Conservation (phyloP, 805 yeast genomes). For the Cyberlindnera maritima region DNA sequence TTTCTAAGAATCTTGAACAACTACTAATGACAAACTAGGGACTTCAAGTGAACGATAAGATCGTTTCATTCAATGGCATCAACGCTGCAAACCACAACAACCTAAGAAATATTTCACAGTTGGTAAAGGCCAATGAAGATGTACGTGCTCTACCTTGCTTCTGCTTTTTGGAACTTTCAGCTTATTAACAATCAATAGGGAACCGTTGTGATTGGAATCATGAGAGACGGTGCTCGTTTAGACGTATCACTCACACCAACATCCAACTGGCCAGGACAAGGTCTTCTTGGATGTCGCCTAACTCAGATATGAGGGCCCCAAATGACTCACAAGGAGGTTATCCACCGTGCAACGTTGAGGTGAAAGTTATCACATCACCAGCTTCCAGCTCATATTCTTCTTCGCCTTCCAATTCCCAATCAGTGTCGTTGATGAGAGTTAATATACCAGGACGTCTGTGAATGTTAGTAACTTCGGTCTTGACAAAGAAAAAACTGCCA, state of each 20-base stretch:
- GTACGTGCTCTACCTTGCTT: constrained; percentile 20
- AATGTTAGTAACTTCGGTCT: neutral
- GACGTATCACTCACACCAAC: constrained; percentile 11
- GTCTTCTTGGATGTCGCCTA: constrained; percentile 22
- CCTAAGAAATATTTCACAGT: constrained; percentile 41
- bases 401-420: constrained; percentile 94
- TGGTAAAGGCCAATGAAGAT: constrained; percentile 41
- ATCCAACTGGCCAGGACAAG: constrained; percentile 31
- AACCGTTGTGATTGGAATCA: neutral
- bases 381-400: constrained; percentile 74
- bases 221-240: constrained; percentile 4
- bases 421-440: constrained; percentile 89
- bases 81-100: constrained; percentile 55
- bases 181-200: neutral
- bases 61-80: constrained; percentile 44
- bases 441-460: constrained; percentile 84
- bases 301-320: constrained; percentile 15
- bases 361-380: constrained; percentile 79
- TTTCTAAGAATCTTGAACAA: neutral
- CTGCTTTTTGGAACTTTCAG: neutral
- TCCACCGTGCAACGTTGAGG: constrained; percentile 95
- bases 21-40: constrained; percentile 36
- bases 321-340: constrained; percentile 27
- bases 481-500: neutral
- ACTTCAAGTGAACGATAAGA: constrained; percentile 47